phyloP scores from a whole-genome alignment of 768 basidiomycete species.

The Roridomyces roridus region DNA sequence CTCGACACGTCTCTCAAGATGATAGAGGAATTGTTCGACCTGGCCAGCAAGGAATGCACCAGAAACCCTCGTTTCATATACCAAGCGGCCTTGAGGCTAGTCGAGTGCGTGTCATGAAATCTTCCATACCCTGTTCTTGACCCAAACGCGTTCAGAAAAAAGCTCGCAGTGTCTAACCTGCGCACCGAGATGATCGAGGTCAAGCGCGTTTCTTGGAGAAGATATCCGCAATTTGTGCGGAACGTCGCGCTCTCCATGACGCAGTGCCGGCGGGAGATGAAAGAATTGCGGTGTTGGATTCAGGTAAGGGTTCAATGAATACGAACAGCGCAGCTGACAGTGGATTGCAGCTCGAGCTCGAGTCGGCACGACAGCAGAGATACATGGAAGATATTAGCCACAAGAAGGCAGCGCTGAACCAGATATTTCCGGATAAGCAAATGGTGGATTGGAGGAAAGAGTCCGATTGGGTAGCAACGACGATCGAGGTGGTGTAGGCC shows the following conservation, averaged over 20 bases:
- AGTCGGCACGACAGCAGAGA: conserved; percentile 1
- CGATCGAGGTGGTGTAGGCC: no score
- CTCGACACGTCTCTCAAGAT: neutral
- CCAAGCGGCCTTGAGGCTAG: neutral
- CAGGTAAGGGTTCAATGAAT: neutral
- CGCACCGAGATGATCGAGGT: neutral
- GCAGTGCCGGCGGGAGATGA: conserved; percentile 5
- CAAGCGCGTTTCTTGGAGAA: neutral
- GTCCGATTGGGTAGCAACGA: no score
- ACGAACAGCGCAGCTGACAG: no score
- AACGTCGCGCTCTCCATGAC: neutral
- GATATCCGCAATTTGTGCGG: neutral
- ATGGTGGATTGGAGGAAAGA: no score
- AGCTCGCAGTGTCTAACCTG: neutral
- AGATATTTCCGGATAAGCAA: no score
- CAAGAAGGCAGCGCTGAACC: neutral
- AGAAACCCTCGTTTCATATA: conserved; percentile 5
- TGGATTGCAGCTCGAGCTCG: conserved; percentile 10
- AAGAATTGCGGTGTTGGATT: neutral
- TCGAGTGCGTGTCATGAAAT: neutral
- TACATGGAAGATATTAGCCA: neutral
- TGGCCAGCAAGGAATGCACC: neutral
- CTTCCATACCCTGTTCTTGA: neutral
- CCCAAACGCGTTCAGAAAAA: neutral
- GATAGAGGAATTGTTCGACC: neutral